Evolutionary conservation across 2,329 filamentous ascomycete species (phyloP), one percentile per base, ranked within the genome.

Genomic region (Penicillium sp.): DNA sequence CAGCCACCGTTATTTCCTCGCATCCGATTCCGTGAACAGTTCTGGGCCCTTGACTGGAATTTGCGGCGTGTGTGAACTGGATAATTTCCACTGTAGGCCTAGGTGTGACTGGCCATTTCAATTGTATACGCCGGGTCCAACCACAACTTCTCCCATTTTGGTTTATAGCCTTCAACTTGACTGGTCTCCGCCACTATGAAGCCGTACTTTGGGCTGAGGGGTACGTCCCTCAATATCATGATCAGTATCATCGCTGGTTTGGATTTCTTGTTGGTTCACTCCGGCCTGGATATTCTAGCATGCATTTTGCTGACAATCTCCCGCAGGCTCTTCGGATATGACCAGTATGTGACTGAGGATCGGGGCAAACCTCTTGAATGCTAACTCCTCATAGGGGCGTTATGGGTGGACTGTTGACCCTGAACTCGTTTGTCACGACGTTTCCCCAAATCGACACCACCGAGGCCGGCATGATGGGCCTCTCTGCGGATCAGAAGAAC

Each of bases 371-470:
- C 33, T 2, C 1, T 9, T 25, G 23, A 13, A 15, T 30, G 3
- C 41, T 50, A 31, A 50, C 39, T 16, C 8, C 30, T 15, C 21
- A 43, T 54, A 64, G 57, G 51, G 81, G 84, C 58, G 83, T 87
- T 7, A 88, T 86, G 75, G 85, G 83, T 31, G 82, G 82, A 41
- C 80, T 91, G 48, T 70, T 91, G 41, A 87, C 84, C 3, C 75
- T 90, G 55, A 67, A 75, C 14, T 73, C 74, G 7, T 87, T 86
- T 53, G 66, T 80, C 5, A 57, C 57, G 2, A 65, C 69, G 17
- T 81, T 81, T 45, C 78, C 77, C 0, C 59, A 68, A 31, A 77
- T 79, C 43, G 72, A 78, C 53, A 70, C 75, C 2, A 62, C 65
- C 1, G 54, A 59, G 4, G 47, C 54, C 2, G 51, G 49, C 23